These are phyloP conservation scores for Sugiyamaella sp. DNA, from an alignment of 1,139 yeast species.

Conservation along the genomic window DNA sequence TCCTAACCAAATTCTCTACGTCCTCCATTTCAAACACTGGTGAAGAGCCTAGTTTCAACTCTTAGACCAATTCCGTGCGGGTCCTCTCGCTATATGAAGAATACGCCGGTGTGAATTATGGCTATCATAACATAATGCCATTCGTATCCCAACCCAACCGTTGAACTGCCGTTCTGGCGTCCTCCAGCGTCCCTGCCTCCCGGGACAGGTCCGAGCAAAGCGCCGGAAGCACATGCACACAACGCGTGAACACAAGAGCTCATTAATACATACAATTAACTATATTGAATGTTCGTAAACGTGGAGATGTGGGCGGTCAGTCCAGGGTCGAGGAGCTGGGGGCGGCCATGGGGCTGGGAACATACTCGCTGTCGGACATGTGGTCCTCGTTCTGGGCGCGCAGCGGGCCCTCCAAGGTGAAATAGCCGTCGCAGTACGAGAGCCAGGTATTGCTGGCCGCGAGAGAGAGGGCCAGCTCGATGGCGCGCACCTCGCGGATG, in stretches of 20 bases:
- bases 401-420: conserved; percentile 9
- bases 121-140: too few species aligned
- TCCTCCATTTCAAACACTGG: too few species aligned
- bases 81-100: too few species aligned
- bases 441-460: conserved; percentile 11
- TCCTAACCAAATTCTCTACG: too few species aligned
- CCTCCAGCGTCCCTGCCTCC: too few species aligned
- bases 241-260: background rate
- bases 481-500: conserved; percentile 26
- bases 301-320: background rate
- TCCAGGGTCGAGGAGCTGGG: background rate
- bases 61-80: too few species aligned
- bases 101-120: too few species aligned
- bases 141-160: too few species aligned
- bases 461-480: conserved; percentile 28
- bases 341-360: conserved; percentile 11
- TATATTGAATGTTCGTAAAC: conserved; percentile 4
- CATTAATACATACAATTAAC: background rate
- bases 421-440: conserved; percentile 12
- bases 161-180: too few species aligned
- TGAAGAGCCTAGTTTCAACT: too few species aligned
- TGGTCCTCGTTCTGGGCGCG: conserved; percentile 17
- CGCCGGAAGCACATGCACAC: background rate
- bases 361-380: conserved; percentile 22
- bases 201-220: too few species aligned